Evolutionary conservation across 2,329 filamentous ascomycete genomes (phyloP).

Genomic region (Fusarium subtropicale): DNA sequence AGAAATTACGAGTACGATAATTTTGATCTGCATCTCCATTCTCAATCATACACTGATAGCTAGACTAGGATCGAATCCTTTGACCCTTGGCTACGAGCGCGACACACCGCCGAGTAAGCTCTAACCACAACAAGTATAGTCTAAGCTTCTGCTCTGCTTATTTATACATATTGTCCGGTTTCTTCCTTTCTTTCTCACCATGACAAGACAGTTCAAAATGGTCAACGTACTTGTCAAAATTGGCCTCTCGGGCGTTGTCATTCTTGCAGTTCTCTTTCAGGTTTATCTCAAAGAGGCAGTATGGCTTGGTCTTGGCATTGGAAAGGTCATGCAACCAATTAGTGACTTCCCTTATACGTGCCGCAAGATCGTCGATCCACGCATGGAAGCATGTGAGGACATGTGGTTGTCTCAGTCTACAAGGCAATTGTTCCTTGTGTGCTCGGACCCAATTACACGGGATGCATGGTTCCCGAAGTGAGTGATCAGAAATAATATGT

Average conservation of each 20-base stretch:
- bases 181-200: neutral
- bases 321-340: conserved; percentile 35
- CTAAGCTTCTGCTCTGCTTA: neutral
- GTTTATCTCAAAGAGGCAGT: conserved; percentile 39
- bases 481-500: neutral
- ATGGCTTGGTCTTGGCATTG: conserved; percentile 42
- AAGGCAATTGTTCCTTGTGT: conserved; percentile 42
- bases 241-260: conserved; percentile 21
- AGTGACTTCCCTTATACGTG: conserved; percentile 44
- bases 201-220: conserved; percentile 8
- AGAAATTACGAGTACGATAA: conserved; percentile 1
- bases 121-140: neutral
- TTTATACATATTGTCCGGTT: too few species aligned
- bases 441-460: conserved; percentile 36
- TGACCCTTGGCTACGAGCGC: neutral
- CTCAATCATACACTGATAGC: neutral
- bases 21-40: neutral
- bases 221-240: conserved; percentile 11
- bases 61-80: neutral
- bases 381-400: conserved; percentile 43
- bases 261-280: conserved; percentile 41
- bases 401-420: conserved; percentile 45
- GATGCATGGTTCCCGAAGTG: conserved; percentile 40
- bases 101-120: neutral
- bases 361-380: conserved; percentile 35